Evolutionary conservation across 441 rosid genomes (phyloP), one percentile per base, ranked within the genome.

Genomic region (Euphorbia celastroides): DNA sequence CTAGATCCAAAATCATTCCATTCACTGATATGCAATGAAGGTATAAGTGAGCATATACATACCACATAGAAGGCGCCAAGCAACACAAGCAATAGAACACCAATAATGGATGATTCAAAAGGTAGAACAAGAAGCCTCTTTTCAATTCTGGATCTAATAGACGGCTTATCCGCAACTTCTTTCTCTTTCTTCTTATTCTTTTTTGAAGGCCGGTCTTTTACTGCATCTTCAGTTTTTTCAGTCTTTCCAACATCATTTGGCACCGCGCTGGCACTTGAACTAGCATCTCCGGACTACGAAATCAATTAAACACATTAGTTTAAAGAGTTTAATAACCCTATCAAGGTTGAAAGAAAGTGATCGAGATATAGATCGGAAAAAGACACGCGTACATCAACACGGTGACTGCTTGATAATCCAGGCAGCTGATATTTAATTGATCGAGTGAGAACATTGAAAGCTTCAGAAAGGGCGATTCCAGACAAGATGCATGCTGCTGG

Each of bases 401-500:
- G 72, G 36, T 83, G 75, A 59, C 64, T 65, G 65, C 80, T 74
- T 2, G 78, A 75, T 56, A 38, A 25, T 62, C 86, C 87, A 27
- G 83, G 83, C 54, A 90, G 75, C 72, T 92, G 98, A 79, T 88
- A 95, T 83, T 95, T 95, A 72, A 95, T 86, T 76, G 99, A 95
- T 62, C 82, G 66, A 34, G 98, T 92, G 66, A 92, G 82, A 73
- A 89, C 89, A 78, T 79, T 88, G 84, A 95, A 92, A 71, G 99
- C 90, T 80, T 92, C 92, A 70, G 99, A 95, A 50, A 95, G 92
- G 66, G 99, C 96, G 74, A 95, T 95, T 64, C 99, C 99, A 83
- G 99, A 95, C 91, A 86, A 80, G 75, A 95, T 90, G 81, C 99
- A 95, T 66, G 99, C 99, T 60, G 99, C 99, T 64, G 99, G 99